A percentile compares a stretch with the other conserved stretches of the same genome.
phyloP scores from a whole-genome alignment of 1,139 yeast genomes.

The Candida sp. region DNA sequence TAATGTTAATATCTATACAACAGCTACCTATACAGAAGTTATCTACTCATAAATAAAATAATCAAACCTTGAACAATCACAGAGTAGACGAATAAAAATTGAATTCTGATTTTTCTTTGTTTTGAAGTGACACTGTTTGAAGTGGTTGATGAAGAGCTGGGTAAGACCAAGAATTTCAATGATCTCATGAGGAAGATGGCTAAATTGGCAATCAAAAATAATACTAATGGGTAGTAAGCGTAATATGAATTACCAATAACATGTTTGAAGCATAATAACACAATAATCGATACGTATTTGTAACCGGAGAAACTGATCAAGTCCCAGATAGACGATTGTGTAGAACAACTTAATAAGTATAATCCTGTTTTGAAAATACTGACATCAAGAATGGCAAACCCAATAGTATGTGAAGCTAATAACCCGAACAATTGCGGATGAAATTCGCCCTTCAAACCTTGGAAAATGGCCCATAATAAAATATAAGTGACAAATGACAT shows the following conservation, averaged over 20 bases:
- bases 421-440: constrained; percentile 92
- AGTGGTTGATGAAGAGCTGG: constrained; percentile 43
- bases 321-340: constrained; percentile 67
- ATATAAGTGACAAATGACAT: constrained; percentile 93
- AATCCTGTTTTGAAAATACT: constrained; percentile 42
- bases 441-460: constrained; percentile 86
- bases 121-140: constrained; percentile 57
- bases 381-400: constrained; percentile 73
- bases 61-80: constrained; percentile 70
- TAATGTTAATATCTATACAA: no score
- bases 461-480: constrained; percentile 76
- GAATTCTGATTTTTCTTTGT: constrained; percentile 79
- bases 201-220: constrained; percentile 46
- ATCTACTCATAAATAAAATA: constrained; percentile 36
- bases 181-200: constrained; percentile 82
- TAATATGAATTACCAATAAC: constrained; percentile 32
- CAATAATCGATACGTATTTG: constrained; percentile 80
- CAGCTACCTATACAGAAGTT: no score
- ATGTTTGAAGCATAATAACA: constrained; percentile 49
- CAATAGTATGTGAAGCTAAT: constrained; percentile 86
- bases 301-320: constrained; percentile 89
- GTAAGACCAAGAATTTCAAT: constrained; percentile 70
- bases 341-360: constrained; percentile 47
- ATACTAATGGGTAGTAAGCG: constrained; percentile 37
- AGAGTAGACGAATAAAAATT: constrained; percentile 82